Base-by-base conservation (phyloP, 139 green algal species). In the Pedinophyceae sp. region DNA sequence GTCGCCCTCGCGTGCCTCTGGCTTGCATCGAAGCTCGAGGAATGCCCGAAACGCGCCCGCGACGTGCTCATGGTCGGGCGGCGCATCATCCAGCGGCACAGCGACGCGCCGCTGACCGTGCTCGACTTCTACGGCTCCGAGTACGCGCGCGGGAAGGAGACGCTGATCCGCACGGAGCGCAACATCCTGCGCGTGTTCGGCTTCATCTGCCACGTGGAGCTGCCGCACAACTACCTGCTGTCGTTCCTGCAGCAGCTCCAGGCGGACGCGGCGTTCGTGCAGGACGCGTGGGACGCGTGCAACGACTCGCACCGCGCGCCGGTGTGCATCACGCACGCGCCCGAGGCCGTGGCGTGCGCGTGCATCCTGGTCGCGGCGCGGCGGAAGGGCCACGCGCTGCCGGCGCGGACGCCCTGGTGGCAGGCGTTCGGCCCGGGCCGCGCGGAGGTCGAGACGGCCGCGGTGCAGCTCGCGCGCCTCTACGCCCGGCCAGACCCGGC, bases 221-320 rank as follows among this genome's bases (percentile, higher is more conserved):
- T 94, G 59, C 87, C 87, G 1, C 87, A 96, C 71, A 93, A 88
- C 58, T 83, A 84, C 43, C 61, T 93, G 24, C 73, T 94, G 53
- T 87, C 74, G 61, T 87, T 88, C 55, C 57, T 81, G 20, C 34
- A 78, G 38, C 25, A 75, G 26, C 66, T 94, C 26, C 23, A 51
- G 52, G 52, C 67, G 25, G 26, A 58, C 58, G 54, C 67, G 2
- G 30, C 19, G 22, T 28, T 81, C 15, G 50, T 79, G 54, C 82
- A 95, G 52, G 63, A 81, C 38, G 77, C 79, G 0, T 95, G 85
- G 83, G 92, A 82, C 58, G 57, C 95, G 4, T 62, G 75, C 3
- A 95, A 95, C 54, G 87, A 95, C 70, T 92, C 81, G 81, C 50
- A 89, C 45, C 64, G 78, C n/a, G 92, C 86, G 7, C 81, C 76